phyloP scores from a whole-genome alignment of 164 flowering plant species.

The Aristolochia contorta region DNA sequence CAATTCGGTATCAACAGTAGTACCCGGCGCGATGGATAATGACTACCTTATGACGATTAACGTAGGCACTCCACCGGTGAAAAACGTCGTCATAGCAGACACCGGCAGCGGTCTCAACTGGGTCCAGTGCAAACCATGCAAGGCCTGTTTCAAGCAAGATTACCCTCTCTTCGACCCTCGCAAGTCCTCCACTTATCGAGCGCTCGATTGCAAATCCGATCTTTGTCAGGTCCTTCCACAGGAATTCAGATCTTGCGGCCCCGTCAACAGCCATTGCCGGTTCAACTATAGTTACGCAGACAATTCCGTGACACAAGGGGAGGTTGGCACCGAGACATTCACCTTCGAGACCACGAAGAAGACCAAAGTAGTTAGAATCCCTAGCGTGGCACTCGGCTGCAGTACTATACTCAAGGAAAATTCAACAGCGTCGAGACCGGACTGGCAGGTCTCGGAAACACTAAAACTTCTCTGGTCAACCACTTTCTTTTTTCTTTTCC shows the following conservation, averaged over 20 bases:
- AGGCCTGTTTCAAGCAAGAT: slow-evolving; percentile 41
- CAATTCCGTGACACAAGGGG: slow-evolving; percentile 24
- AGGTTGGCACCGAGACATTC: slow-evolving; percentile 29
- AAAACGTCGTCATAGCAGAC: slow-evolving; percentile 50
- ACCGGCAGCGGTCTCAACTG: slow-evolving; percentile 88
- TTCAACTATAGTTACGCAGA: slow-evolving; percentile 10
- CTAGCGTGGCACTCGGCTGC: no score
- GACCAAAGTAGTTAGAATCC: no score
- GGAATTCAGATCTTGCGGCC: no score
- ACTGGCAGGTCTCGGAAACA: no score
- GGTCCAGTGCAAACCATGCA: slow-evolving; percentile 80
- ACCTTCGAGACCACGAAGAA: slow-evolving; percentile 17
- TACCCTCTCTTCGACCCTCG: slow-evolving; percentile 46
- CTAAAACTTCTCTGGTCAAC: no score
- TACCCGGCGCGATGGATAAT: no score
- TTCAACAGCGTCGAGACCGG: no score
- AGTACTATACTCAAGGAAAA: no score
- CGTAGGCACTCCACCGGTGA: slow-evolving; percentile 59
- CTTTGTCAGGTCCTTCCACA: slow-evolving; percentile 14
- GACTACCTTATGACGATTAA: slow-evolving; percentile 14
- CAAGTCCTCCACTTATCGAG: slow-evolving; percentile 27
- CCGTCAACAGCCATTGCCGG: slow-evolving; percentile 19
- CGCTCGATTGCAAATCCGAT: slow-evolving; percentile 20
- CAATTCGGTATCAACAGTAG: no score
- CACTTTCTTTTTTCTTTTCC: no score